phyloP scores from a whole-genome alignment of 2,329 filamentous ascomycete species.

The Periconia digitata region DNA sequence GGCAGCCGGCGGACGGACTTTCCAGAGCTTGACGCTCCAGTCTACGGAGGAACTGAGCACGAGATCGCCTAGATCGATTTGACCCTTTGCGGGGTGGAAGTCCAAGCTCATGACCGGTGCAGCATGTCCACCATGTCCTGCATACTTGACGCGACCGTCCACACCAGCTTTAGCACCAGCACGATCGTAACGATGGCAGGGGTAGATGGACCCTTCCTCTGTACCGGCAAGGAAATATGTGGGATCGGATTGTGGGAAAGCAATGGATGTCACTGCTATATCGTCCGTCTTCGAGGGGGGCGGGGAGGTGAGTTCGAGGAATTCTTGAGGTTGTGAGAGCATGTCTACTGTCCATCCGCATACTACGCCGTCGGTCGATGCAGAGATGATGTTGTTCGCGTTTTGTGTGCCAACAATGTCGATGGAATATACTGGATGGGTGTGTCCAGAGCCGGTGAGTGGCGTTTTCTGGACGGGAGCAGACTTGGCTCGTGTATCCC shows the following conservation, averaged over 20 bases:
- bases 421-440: conserved; percentile 93
- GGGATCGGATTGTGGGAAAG: conserved; percentile 91
- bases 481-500: conserved; percentile 87
- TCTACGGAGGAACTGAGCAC: conserved; percentile 91
- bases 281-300: conserved; percentile 83
- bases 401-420: conserved; percentile 98
- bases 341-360: conserved; percentile 98
- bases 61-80: conserved; percentile 90
- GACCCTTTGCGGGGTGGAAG: conserved; percentile 90
- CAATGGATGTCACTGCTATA: conserved; percentile 89
- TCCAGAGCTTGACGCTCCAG: conserved; percentile 98
- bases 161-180: conserved; percentile 96
- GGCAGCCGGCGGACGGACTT: conserved; percentile 78
- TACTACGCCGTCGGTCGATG: conserved; percentile 93
- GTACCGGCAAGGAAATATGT: conserved; percentile 97
- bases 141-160: conserved; percentile 84
- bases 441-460: conserved; percentile 90
- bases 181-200: conserved; percentile 95
- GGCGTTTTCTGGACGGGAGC: conserved; percentile 93
- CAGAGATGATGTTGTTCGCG: conserved; percentile 97
- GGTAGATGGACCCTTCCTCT: conserved; percentile 94
- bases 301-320: conserved; percentile 83
- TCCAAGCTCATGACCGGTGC: conserved; percentile 95
- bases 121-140: conserved; percentile 68
- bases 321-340: conserved; percentile 93